Evolutionary conservation across 1,284 basidiomycete species (phyloP), one percentile per base, ranked within the genome.

Genomic region (Leucoagaricus sp.): DNA sequence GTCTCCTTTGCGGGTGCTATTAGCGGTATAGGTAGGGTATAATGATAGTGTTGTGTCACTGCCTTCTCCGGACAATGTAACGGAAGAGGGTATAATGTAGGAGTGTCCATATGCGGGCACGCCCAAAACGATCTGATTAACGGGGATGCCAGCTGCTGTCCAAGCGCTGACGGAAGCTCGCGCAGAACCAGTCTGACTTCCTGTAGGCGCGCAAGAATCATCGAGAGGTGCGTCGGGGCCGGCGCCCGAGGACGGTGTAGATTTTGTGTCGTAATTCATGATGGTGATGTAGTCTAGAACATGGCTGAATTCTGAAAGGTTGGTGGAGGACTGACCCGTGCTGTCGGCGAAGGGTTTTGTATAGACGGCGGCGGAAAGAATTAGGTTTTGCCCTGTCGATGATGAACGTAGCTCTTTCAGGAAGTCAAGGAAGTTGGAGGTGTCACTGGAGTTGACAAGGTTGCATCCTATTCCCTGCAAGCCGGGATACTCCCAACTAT

Each of bases 201-300:
- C 72, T 1, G 80, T 65, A 47, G 85, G 74, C 2, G 85, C 82
- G 69, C 94, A 96, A 0, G 81, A 79, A 69, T 96, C 86, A 55
- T 86, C 78, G 28, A 96, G 78, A 13, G 94, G 93, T 2, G 93
- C 86, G 70, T 94, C 93, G n/a, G 94, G 84, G 4, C 93, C 92
- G 13, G 80, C 80, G 29, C 76, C 71, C 10, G 64, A 60, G 31
- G 72, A 79, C 72, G 66, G 79, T 73, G 61, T 87, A 81, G 72
- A 70, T 74, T 80, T 86, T 58, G 93, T 76, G 67, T 95, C 93
- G 73, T 95, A 95, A 75, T 91, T 92, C 93, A 96, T 96, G 66
- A 95, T 79, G 48, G 86, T 64, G 59, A 96, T 85, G 75, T 86
- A 91, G 69, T 96, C 91, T 34, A 96, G 79, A 19, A 86, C 79